Base-by-base conservation (phyloP, 2,329 filamentous ascomycete genomes). In the Metarhizium brunneum region DNA sequence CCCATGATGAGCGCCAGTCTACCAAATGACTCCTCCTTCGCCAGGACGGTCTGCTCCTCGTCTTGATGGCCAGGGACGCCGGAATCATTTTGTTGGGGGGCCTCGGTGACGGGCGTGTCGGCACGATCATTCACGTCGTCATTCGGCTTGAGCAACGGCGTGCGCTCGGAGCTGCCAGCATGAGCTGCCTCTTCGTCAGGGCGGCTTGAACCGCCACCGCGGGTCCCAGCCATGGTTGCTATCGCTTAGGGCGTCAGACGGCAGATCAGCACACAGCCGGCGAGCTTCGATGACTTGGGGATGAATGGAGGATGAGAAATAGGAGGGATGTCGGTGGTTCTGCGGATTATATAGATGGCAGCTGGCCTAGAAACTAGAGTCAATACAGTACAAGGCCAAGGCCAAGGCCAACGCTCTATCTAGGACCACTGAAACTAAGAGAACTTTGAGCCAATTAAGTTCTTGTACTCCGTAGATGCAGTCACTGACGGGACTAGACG, bases 1-100 rank as follows among this genome's bases (percentile, higher is more conserved):
- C 74, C 75, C 48, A 86, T 73, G 57, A 81, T 83, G 53, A 84
- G 66, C 56, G 71, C 72, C 11, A 85, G 71, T 56, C 74, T 76
- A 13, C 71, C 63, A 2, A 74, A 72, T 2, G 76, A 76, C 20
- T 80, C 66, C 54, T 81, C 73, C 29, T 77, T 69, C 38, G 72
- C 73, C n/a, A 82, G 62, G 47, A 82, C 63, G 6, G 71, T 73
- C 47, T 71, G 71, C 62, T 81, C 77, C 14, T 75, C 71, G 7
- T 74, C 73, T 52, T 55, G 56, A 18, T 53, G 29, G 18, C 42
- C 32, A 36, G 53, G 35, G 4, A 40, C 13, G 38, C 25, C 43
- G 16, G 70, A 60, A 10, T 52, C 59, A 20, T 59, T 42, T 18
- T 45, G 53, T 30, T 43, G 6, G 30, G 52, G 20, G 32, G 16